Evolutionary conservation across 1,139 yeast species (phyloP), one percentile per base, ranked within the genome.

Genomic region (Taphrina populina): DNA sequence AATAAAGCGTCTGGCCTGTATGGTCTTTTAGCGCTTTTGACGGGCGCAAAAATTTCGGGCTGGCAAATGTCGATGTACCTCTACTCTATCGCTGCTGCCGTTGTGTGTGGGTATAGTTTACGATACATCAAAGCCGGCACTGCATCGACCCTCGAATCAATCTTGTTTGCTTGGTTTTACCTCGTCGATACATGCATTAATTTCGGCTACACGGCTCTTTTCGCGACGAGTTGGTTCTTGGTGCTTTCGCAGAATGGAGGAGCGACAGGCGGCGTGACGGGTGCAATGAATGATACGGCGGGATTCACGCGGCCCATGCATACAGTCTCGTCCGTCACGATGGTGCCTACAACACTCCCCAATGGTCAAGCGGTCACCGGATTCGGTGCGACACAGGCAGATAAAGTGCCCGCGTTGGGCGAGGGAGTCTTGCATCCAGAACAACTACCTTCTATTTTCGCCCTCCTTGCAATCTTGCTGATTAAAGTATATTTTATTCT

Each of bases 1-100:
- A 90, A 92, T 72, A 90, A 90, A 69, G 88, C 92, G 61, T 83
- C 95, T 57, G 96, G 97, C 7, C 74, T 83, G 24, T 92, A 84
- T 69, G 98, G 97, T 26, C 74, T 90, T 37, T 73, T 90, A 32
- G 88, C 97, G 0, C 71, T 92, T 40, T 78, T 92, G 65, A 90
- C 96, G 0, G 94, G 67, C 1, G 96, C 88, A 65, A 95, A 94
- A 1, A 76, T 90, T 58, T 83, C 82, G 61, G 80, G 82, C 60
- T 74, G 84, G 74, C 96, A 92, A 67, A 86, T 96, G 95, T 63
- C 84, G 1, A 80, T 84, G 64, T 88, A 90, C 69, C 66, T 83
- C 34, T 70, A 83, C 62, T 83, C 95, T 3, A 73, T 87, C 15
- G 58, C 77, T 3, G 20, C 71, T 88, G 52, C 83, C 88, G n/a